These are phyloP conservation scores for Thermothielavioides terrestris DNA, from an alignment of 495 filamentous ascomycete genomes.

Conservation along the genomic window DNA sequence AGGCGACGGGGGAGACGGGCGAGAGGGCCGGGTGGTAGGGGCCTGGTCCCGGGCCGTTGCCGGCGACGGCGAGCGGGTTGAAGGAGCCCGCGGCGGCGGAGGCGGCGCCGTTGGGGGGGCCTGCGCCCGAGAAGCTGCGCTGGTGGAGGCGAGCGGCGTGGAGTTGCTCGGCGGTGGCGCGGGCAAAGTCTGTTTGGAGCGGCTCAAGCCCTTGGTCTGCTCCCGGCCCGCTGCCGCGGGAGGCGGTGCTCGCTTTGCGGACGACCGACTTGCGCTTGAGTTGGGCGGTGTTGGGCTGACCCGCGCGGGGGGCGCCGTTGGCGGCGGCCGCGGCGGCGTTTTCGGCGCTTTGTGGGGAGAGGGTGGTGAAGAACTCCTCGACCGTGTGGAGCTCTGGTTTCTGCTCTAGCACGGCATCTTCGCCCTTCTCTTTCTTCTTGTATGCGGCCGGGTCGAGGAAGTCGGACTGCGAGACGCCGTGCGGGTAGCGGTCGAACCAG, in stretches of 20 bases:
- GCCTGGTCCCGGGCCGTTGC: constrained; percentile 27
- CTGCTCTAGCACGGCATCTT: constrained; percentile 74
- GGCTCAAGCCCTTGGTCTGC: constrained; percentile 31
- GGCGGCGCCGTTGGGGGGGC: constrained; percentile 4
- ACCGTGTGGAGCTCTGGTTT: constrained; percentile 85
- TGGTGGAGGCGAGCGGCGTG: constrained; percentile 32
- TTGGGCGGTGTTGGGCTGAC: constrained; percentile 19
- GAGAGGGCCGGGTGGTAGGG: constrained; percentile 37
- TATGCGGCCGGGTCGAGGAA: constrained; percentile 68
- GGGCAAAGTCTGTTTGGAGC: constrained; percentile 32
- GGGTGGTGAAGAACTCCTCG: constrained; percentile 85
- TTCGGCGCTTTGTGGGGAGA: constrained; percentile 52
- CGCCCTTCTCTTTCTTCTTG: constrained; percentile 61
- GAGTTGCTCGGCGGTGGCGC: constrained; percentile 22
- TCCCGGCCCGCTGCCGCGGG: constrained; percentile 21
- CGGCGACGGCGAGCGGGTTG: constrained; percentile 32
- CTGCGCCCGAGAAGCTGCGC: constrained; percentile 30
- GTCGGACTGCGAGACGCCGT: constrained; percentile 75
- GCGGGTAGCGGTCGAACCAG: constrained; percentile 94
- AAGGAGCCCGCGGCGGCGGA: constrained; percentile 23
- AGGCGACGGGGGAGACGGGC: constrained; percentile 37
- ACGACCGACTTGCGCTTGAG: constrained; percentile 39
- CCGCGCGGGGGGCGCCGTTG: constrained; percentile 23
- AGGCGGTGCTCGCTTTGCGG: constrained; percentile 35
- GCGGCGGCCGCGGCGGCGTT: constrained; percentile 9